These are phyloP conservation scores for Gryganskiella cystojenkinii DNA, from an alignment of 192 early-diverging fungal species.

Conservation along the genomic window DNA sequence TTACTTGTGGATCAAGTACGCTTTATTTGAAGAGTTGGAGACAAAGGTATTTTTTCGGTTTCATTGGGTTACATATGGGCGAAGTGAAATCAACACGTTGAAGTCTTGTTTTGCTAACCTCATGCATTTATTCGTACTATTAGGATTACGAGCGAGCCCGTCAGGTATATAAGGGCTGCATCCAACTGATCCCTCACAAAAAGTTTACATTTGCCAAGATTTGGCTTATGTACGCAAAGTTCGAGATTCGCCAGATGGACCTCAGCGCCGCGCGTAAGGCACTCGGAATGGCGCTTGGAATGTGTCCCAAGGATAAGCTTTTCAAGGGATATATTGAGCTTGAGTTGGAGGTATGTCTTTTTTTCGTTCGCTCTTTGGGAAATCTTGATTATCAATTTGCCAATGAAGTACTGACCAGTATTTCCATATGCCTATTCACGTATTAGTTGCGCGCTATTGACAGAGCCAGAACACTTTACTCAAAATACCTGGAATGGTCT, in stretches of 20 bases:
- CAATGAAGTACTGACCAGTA: too few relatives aligned
- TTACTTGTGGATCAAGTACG: constrained; percentile 99
- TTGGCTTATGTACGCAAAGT: constrained; percentile 95
- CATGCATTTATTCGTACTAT: neutral
- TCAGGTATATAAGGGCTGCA: constrained; percentile 83
- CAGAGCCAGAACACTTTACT: constrained; percentile 88
- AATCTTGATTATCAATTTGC: too few relatives aligned
- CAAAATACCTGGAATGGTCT: constrained; percentile 92
- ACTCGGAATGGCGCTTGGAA: constrained; percentile 77
- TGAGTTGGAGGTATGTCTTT: constrained; percentile 78
- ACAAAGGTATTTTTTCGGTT: constrained; percentile 62
- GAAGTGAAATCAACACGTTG: neutral
- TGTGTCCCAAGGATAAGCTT: constrained; percentile 90
- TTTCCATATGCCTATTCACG: neutral
- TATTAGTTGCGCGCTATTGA: constrained; percentile 89
- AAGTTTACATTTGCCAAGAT: constrained; percentile 97
- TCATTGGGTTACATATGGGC: neutral
- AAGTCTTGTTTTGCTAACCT: neutral
- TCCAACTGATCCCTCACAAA: constrained; percentile 92
- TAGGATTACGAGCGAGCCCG: constrained; percentile 85
- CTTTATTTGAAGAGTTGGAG: constrained; percentile 92
- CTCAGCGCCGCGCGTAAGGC: constrained; percentile 78
- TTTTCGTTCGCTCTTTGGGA: too few relatives aligned
- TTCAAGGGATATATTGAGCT: constrained; percentile 98
- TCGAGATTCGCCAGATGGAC: constrained; percentile 85